A percentile compares a stretch with the other conserved stretches of the same genome.
Evolutionary conservation across 208 protist species (phyloP).

Genomic region (Naegleria fowleri): DNA sequence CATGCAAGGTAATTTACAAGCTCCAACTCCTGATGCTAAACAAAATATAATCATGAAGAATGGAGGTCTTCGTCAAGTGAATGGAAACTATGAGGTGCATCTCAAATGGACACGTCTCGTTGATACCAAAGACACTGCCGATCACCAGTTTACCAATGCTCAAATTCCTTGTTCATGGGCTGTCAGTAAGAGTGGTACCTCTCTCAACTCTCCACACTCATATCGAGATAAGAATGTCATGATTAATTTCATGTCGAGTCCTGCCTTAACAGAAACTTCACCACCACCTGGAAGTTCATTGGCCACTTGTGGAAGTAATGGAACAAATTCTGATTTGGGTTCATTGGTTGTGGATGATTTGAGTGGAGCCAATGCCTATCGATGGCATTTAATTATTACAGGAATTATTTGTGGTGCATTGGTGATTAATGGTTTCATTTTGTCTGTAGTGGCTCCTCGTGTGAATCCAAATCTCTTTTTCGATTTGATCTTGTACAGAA

Average conservation of each 20-base stretch:
- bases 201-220: neutral
- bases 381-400: neutral
- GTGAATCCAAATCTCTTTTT: neutral
- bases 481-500: constrained; percentile 4
- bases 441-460: neutral
- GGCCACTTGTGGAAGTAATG: neutral
- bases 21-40: neutral
- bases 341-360: neutral
- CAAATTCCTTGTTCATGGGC: neutral
- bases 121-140: neutral
- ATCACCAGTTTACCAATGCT: neutral
- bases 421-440: neutral
- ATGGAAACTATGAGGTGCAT: neutral
- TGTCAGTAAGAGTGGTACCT: neutral
- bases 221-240: neutral
- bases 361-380: neutral
- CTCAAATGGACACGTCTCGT: neutral
- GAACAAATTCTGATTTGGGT: neutral
- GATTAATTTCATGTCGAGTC: neutral
- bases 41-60: neutral
- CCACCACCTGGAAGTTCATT: neutral
- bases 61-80: neutral
- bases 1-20: neutral
- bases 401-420: neutral
- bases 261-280: neutral